Conservation (phyloP, 1,284 basidiomycete genomes). For the Fomitopsis palustris region DNA sequence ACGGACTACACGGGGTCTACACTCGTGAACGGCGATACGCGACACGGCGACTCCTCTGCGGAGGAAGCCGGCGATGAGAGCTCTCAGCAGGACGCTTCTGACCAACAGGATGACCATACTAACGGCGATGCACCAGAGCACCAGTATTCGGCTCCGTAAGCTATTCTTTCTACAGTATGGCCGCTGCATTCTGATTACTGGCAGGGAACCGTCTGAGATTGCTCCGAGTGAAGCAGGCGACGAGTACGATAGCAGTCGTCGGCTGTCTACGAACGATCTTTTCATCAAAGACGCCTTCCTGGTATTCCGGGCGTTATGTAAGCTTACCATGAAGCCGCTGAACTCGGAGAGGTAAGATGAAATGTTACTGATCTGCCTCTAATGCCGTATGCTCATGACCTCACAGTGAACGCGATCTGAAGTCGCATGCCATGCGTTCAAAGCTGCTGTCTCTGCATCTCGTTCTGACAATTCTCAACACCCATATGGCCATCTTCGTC, state of each 20-base stretch:
- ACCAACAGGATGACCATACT: neutral
- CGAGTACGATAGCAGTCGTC: conserved; percentile 13
- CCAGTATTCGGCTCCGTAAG: neutral
- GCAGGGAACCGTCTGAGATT: conserved; percentile 22
- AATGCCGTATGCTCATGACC: neutral
- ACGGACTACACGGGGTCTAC: conserved; percentile 13
- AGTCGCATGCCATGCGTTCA: conserved; percentile 94
- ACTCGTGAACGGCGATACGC: conserved; percentile 13
- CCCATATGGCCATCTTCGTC: conserved; percentile 86
- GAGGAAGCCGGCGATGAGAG: neutral
- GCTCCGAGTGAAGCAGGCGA: conserved; percentile 19
- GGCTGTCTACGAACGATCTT: conserved; percentile 68
- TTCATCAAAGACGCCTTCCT: conserved; percentile 97
- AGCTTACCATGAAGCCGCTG: conserved; percentile 96
- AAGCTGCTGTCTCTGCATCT: conserved; percentile 92
- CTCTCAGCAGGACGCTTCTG: neutral
- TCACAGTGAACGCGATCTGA: conserved; percentile 83
- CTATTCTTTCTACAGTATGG: neutral
- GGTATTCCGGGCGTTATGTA: conserved; percentile 93
- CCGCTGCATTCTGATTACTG: neutral
- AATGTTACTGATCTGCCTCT: conserved; percentile 14
- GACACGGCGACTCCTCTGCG: neutral
- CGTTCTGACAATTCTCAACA: conserved; percentile 88
- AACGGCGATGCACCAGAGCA: conserved; percentile 1
- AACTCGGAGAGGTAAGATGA: conserved; percentile 77